phyloP scores from a whole-genome alignment of 1,139 yeast species.

The Chernovozyma sophiae-reginae region DNA sequence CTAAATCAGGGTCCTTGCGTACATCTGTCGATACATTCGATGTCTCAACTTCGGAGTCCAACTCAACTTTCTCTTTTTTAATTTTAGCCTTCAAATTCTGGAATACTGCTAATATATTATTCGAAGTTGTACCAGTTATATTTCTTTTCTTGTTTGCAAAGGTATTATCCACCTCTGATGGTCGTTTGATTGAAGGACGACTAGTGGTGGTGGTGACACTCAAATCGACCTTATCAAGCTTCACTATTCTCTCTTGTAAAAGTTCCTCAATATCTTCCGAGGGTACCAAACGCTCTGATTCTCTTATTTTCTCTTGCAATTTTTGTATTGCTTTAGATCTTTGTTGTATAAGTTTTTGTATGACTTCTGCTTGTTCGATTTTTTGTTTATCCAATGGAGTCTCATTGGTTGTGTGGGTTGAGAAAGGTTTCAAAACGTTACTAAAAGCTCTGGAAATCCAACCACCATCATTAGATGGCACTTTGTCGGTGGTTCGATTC shows the following conservation, averaged over 20 bases:
- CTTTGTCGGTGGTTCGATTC: neutral
- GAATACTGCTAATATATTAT: neutral
- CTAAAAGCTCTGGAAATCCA: neutral
- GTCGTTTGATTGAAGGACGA: no score
- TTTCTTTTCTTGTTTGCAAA: neutral
- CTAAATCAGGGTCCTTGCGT: no score
- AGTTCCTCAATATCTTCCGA: neutral
- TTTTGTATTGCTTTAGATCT: neutral
- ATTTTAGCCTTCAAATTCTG: conserved; percentile 13
- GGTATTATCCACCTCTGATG: no score
- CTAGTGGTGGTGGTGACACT: no score
- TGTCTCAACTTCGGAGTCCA: conserved; percentile 29
- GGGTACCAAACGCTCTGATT: neutral
- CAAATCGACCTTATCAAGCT: no score
- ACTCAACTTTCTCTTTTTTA: conserved; percentile 35
- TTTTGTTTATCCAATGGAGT: no score
- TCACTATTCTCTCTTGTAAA: no score
- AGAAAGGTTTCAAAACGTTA: neutral
- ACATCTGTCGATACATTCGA: conserved; percentile 44
- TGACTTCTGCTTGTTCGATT: neutral
- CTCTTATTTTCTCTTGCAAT: neutral
- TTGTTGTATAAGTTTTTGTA: neutral
- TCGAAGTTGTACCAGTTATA: neutral
- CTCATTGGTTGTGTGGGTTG: neutral
- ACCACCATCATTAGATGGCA: neutral